These are phyloP conservation scores for Globisporangium camurandrum DNA, from an alignment of 352 stramenopile species.

Conservation along the genomic window DNA sequence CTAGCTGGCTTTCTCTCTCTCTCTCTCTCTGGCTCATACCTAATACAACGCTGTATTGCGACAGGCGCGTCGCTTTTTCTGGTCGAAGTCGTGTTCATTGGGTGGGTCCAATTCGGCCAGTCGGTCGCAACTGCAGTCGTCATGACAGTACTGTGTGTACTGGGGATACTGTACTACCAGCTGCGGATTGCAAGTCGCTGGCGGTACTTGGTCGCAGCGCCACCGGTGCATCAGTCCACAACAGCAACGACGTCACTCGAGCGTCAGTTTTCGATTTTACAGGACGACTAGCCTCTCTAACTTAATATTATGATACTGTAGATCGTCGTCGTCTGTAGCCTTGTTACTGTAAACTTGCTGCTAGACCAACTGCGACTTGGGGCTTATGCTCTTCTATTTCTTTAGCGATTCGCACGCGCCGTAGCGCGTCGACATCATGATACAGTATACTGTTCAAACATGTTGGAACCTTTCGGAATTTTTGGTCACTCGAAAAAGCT, in stretches of 20 bases:
- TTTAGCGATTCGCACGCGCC: too few species aligned
- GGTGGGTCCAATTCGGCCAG: constrained; percentile 53
- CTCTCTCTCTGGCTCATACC: not conserved
- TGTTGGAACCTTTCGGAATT: too few species aligned
- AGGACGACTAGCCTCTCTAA: constrained; percentile 4
- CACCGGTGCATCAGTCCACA: not conserved
- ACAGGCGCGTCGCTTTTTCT: constrained; percentile 51
- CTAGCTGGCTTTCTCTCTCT: not conserved
- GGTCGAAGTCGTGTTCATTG: constrained; percentile 39
- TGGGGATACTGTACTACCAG: constrained; percentile 56
- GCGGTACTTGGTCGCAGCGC: constrained; percentile 51
- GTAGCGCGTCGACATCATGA: too few species aligned
- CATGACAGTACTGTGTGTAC: constrained; percentile 43
- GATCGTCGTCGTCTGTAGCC: too few species aligned
- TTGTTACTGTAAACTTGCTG: too few species aligned
- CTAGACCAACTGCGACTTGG: too few species aligned
- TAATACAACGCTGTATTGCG: constrained; percentile 2
- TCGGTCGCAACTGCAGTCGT: constrained; percentile 26
- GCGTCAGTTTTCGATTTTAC: not conserved
- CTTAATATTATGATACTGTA: too few species aligned
- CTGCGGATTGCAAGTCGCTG: constrained; percentile 60
- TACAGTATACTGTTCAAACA: too few species aligned
- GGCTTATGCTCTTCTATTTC: too few species aligned
- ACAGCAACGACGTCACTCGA: not conserved
- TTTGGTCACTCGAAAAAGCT: too few species aligned